A percentile compares a stretch with the other conserved stretches of the same genome.
These are phyloP conservation scores for Trichophyton benhamiae DNA, from an alignment of 2,329 filamentous ascomycete genomes.

Conservation along the genomic window DNA sequence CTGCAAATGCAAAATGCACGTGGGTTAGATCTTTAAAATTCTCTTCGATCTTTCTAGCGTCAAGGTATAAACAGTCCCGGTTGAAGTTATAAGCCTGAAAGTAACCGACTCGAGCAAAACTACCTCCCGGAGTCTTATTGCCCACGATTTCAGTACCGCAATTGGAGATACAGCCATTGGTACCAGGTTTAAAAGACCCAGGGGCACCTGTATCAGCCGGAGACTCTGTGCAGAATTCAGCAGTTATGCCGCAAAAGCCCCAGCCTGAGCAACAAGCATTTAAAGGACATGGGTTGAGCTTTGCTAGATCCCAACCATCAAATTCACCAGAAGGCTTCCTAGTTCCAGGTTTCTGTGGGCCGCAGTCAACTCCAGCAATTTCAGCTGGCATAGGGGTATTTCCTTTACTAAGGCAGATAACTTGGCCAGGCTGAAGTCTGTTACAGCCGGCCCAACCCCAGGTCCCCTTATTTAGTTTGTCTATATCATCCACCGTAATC, in stretches of 20 bases:
- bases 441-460: constrained; percentile 32
- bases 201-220: constrained; percentile 21
- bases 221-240: constrained; percentile 32
- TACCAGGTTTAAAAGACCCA: constrained; percentile 24
- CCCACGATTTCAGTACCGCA: constrained; percentile 8
- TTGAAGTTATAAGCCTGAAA: constrained; percentile 23
- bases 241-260: constrained; percentile 35
- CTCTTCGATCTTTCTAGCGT: constrained; percentile 13
- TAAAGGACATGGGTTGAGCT: constrained; percentile 37
- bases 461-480: constrained; percentile 30
- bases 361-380: constrained; percentile 36
- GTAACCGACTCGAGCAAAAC: constrained; percentile 18
- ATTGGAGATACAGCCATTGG: constrained; percentile 18
- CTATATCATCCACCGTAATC: constrained; percentile 25
- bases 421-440: constrained; percentile 19
- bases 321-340: constrained; percentile 17
- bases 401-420: constrained; percentile 34
- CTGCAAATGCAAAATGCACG: constrained; percentile 27
- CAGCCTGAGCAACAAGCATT: constrained; percentile 35
- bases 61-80: constrained; percentile 23
- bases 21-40: constrained; percentile 15
- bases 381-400: constrained; percentile 33
- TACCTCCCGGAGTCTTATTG: constrained; percentile 15
- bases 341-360: constrained; percentile 35
- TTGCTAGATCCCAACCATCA: constrained; percentile 21